These are phyloP conservation scores for Ogataea allantospora DNA, from an alignment of 805 yeast species.

Conservation along the genomic window DNA sequence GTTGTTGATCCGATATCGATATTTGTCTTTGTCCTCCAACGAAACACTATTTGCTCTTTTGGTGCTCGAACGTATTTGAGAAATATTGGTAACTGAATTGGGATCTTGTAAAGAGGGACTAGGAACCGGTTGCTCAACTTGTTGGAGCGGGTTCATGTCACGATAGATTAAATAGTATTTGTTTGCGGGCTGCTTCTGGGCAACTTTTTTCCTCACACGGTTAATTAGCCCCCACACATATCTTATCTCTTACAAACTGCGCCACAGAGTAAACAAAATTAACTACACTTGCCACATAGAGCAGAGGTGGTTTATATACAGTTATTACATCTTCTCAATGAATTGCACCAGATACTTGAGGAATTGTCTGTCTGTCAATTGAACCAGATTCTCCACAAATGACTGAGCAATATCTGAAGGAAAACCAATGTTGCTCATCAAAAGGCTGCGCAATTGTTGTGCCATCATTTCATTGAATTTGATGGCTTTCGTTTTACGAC, in stretches of 20 bases:
- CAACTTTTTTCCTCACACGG: constrained; percentile 7
- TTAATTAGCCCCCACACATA: constrained; percentile 12
- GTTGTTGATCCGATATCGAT: constrained; percentile 27
- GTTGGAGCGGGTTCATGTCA: constrained; percentile 9
- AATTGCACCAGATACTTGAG: constrained; percentile 60
- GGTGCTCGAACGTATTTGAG: constrained; percentile 15
- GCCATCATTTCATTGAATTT: constrained; percentile 32
- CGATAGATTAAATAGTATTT: background rate
- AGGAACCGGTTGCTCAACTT: constrained; percentile 7
- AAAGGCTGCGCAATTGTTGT: constrained; percentile 29
- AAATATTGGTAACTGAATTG: background rate
- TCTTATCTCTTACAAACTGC: constrained; percentile 5
- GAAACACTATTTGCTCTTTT: constrained; percentile 32
- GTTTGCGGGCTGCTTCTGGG: constrained; percentile 15
- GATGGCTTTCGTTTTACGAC: constrained; percentile 24
- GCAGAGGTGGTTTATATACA: constrained; percentile 6
- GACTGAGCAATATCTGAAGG: constrained; percentile 60
- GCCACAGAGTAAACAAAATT: constrained; percentile 1
- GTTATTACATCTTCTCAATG: constrained; percentile 29
- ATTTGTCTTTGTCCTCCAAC: constrained; percentile 29
- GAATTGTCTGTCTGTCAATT: constrained; percentile 59
- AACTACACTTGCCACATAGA: no score
- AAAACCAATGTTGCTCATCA: constrained; percentile 58
- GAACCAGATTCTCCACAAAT: constrained; percentile 57
- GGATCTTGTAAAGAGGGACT: constrained; percentile 1